Evolutionary conservation across 306 rosid genomes (phyloP), one percentile per base, ranked within the genome.

Genomic region (Ceratonia siliqua): DNA sequence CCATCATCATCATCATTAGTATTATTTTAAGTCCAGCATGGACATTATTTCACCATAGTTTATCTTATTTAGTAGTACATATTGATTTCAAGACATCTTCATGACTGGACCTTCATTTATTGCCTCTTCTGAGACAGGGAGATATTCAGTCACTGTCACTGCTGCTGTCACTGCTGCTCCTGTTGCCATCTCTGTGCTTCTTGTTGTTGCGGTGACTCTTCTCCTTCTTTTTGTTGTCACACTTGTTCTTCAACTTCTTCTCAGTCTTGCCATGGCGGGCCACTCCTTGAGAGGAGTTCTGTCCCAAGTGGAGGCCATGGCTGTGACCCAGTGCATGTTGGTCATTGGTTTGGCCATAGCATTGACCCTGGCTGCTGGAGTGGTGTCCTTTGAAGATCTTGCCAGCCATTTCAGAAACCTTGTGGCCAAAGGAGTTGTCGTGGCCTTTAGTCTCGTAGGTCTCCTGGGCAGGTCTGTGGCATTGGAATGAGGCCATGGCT

Each of bases 401-500:
- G 33, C 67, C 41, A 7, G 55, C 64, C 48, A 73, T 20, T 22
- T 45, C 65, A 8, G 78, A 13, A 36, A 59, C 50, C 78, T 45
- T 46, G 15, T 73, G 70, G 50, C 39, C 46, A 38, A 18, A 2
- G 0, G 70, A 46, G 61, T 54, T 64, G 15, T 55, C 52, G 0
- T 45, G 73, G 66, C 70, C 53, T 35, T 43, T 69, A 53, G 25
- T 42, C 36, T 56, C 74, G 74, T 70, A 54, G 48, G 50, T 52
- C 41, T 74, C 72, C 10, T 24, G 7, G 46, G 77, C 45, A 15
- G 63, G 79, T 69, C n/a, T n/a, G n/a, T n/a, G n/a, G n/a, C n/a
- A n/a, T n/a, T n/a, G n/a, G n/a, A 48, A 42, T n/a, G 79, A 75
- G 52, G 82, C 79, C 84, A 83, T 79, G 39, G 54, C 72, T 20